Evolutionary conservation across 345 rosid genomes (phyloP).

Genomic region (Lenwebbia sp.): DNA sequence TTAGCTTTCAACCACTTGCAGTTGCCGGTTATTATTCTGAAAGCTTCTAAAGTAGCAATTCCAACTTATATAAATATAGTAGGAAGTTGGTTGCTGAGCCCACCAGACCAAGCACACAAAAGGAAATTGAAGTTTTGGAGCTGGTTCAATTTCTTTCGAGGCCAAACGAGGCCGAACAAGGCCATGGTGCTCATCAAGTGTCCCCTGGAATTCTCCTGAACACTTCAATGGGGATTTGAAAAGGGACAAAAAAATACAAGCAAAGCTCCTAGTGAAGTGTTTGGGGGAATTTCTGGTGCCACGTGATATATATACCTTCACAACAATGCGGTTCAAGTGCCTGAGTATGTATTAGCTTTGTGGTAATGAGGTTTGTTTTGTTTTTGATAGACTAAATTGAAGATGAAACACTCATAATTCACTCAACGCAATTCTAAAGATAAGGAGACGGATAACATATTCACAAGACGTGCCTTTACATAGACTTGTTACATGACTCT

Average conservation of each 20-base stretch:
- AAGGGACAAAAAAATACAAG: neutral
- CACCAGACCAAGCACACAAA: neutral
- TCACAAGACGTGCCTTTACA: too few species aligned
- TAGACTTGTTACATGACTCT: too few species aligned
- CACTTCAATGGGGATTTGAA: constrained; percentile 24
- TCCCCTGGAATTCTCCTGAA: constrained; percentile 19
- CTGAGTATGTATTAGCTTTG: constrained; percentile 5
- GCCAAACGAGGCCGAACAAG: neutral
- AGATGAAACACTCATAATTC: too few species aligned
- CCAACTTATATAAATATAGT: neutral
- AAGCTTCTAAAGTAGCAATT: neutral
- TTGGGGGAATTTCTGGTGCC: constrained; percentile 46
- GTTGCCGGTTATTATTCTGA: neutral
- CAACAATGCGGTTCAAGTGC: neutral
- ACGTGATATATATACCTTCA: neutral
- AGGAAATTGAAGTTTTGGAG: neutral
- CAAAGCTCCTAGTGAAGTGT: constrained; percentile 32
- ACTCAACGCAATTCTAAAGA: too few species aligned
- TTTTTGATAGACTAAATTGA: too few species aligned
- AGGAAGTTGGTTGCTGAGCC: neutral
- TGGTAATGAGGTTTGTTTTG: neutral
- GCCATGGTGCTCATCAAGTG: constrained; percentile 1
- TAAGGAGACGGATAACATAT: too few species aligned
- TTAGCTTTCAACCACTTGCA: neutral
- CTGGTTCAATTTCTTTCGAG: neutral